phyloP scores from a whole-genome alignment of 2,329 filamentous ascomycete species.

The Venturia asperata region DNA sequence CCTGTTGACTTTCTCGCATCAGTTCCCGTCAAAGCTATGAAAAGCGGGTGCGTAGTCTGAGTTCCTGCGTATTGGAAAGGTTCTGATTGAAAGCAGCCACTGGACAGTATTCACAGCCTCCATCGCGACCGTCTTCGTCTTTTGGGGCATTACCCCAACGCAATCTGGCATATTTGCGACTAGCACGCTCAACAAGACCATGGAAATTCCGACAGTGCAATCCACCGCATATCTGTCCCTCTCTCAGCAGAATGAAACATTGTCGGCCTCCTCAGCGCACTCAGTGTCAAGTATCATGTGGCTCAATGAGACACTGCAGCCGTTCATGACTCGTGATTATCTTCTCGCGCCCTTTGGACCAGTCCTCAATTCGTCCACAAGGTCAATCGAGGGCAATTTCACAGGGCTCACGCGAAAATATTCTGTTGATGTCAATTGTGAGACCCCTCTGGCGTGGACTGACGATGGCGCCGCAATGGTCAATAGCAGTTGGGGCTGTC shows the following conservation, averaged over 20 bases:
- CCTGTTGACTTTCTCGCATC: slow-evolving; percentile 44
- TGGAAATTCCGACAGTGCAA: slow-evolving; percentile 18
- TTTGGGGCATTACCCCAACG: slow-evolving; percentile 49
- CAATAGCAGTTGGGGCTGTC: slow-evolving; percentile 27
- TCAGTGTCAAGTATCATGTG: slow-evolving; percentile 42
- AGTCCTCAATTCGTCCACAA: accelerated
- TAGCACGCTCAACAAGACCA: slow-evolving; percentile 25
- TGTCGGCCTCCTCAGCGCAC: slow-evolving; percentile 38
- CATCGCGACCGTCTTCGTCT: slow-evolving; percentile 44
- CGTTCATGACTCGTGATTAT: slow-evolving; percentile 40
- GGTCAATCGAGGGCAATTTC: too few relatives aligned
- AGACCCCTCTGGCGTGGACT: slow-evolving; percentile 21
- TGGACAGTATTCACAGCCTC: slow-evolving; percentile 48
- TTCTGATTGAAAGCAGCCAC: slow-evolving; percentile 36
- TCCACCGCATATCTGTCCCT: slow-evolving; percentile 28
- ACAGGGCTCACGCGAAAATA: slow-evolving; percentile 31
- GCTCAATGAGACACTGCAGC: slow-evolving; percentile 40
- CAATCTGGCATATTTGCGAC: slow-evolving; percentile 50
- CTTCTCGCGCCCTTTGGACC: slow-evolving; percentile 40
- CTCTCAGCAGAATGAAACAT: slow-evolving; percentile 25
- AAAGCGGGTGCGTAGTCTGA: slow-evolving; percentile 27
- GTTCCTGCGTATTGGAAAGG: too few relatives aligned
- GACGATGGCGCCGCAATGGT: slow-evolving; percentile 20
- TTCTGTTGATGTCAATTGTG: slow-evolving; percentile 31
- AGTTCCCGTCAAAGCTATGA: slow-evolving; percentile 37